A percentile compares a stretch with the other conserved stretches of the same genome.
Conservation (phyloP, 2,329 filamentous ascomycete species). For the Aspergillus pseudonomiae region DNA sequence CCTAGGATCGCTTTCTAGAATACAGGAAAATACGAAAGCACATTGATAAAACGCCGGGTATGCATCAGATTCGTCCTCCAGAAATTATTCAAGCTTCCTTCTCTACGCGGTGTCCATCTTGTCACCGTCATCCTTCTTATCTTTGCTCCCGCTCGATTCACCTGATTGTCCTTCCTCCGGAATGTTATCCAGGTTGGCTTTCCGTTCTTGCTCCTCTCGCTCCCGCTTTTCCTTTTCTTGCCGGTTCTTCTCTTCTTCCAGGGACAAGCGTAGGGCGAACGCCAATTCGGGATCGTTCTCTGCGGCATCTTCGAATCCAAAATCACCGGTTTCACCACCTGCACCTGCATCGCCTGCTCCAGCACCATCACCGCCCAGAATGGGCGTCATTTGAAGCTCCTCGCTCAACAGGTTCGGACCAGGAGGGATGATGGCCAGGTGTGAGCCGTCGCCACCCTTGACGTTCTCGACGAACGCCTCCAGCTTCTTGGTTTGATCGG, state of each 20-base stretch:
- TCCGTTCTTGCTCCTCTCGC: constrained; percentile 71
- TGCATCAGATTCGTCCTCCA: constrained; percentile 38
- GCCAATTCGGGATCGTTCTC: constrained; percentile 87
- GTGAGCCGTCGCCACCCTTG: constrained; percentile 86
- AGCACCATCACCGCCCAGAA: constrained; percentile 79
- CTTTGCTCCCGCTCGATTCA: constrained; percentile 62
- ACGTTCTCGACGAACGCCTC: constrained; percentile 91
- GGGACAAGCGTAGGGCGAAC: constrained; percentile 91
- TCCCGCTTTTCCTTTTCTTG: constrained; percentile 83
- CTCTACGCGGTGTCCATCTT: constrained; percentile 88
- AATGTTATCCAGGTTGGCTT: constrained; percentile 78
- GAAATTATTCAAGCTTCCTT: constrained; percentile 15
- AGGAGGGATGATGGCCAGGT: constrained; percentile 87
- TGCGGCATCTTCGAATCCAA: constrained; percentile 81
- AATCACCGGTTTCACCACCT: constrained; percentile 59
- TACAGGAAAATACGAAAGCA: constrained; percentile 20
- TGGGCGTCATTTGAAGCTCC: constrained; percentile 84
- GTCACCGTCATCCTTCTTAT: constrained; percentile 63
- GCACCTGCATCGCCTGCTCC: constrained; percentile 53
- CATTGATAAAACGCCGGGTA: constrained; percentile 38
- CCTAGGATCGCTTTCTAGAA: constrained; percentile 21
- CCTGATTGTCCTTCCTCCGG: constrained; percentile 73
- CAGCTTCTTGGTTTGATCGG: constrained; percentile 86
- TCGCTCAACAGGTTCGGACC: constrained; percentile 92
- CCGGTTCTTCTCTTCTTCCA: constrained; percentile 95